Conservation (phyloP, 148 eudicot species). For the Rhododendron ferrugineum region DNA sequence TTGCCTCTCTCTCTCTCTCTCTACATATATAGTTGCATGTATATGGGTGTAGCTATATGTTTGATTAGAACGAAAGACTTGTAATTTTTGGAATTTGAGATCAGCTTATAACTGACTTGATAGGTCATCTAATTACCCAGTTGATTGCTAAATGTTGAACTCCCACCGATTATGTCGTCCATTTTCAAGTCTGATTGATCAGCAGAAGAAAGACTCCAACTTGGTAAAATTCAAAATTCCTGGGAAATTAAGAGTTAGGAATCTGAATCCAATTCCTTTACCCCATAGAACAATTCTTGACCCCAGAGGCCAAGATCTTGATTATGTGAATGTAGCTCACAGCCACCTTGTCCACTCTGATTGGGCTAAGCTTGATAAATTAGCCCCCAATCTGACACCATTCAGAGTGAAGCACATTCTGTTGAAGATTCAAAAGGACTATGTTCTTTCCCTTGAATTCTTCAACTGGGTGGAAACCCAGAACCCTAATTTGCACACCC, state of each 20-base stretch:
- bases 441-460: slow-evolving; percentile 66
- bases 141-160: slow-evolving; percentile 3
- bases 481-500: slow-evolving; percentile 44
- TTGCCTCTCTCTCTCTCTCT: neutral
- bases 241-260: slow-evolving; percentile 17
- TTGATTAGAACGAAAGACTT: neutral
- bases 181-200: slow-evolving; percentile 23
- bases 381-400: slow-evolving; percentile 33
- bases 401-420: slow-evolving; percentile 73
- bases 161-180: slow-evolving; percentile 11
- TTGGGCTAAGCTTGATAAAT: slow-evolving; percentile 54
- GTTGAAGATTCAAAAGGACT: slow-evolving; percentile 58
- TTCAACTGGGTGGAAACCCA: slow-evolving; percentile 59
- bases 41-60: neutral
- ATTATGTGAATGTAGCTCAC: slow-evolving; percentile 66
- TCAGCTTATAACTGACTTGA: neutral
- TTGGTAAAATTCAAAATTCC: neutral
- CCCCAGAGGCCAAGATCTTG: slow-evolving; percentile 74
- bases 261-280: slow-evolving; percentile 44
- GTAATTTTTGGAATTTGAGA: neutral
- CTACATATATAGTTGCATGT: neutral
- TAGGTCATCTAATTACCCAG: neutral
- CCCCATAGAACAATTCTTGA: slow-evolving; percentile 67
- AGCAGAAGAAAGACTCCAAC: slow-evolving; percentile 8
- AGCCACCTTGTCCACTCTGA: slow-evolving; percentile 79